phyloP scores from a whole-genome alignment of 2,329 filamentous ascomycete species.

The Calonectria henricotiae region DNA sequence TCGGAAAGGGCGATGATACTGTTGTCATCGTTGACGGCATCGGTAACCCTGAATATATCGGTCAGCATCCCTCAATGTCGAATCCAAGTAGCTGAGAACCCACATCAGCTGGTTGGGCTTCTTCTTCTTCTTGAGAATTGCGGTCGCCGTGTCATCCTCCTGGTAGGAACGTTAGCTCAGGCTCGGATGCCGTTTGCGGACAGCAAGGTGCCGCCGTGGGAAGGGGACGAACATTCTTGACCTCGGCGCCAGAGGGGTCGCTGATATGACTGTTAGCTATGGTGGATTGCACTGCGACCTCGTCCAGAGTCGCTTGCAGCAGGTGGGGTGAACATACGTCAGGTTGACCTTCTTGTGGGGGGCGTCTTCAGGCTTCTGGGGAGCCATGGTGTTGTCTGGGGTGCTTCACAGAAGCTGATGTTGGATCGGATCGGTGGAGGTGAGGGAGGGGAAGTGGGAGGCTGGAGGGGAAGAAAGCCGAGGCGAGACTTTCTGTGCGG shows the following conservation, averaged over 20 bases:
- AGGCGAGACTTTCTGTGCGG: slow-evolving; percentile 37
- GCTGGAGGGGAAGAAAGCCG: slow-evolving; percentile 46
- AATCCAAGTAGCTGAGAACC: slow-evolving; percentile 56
- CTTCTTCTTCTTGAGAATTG: slow-evolving; percentile 99
- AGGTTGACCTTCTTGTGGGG: slow-evolving; percentile 85
- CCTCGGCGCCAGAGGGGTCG: slow-evolving; percentile 90
- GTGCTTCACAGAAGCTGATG: slow-evolving; percentile 53
- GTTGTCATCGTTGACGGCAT: slow-evolving; percentile 99
- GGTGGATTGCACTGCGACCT: slow-evolving; percentile 1
- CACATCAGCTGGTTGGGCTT: slow-evolving; percentile 99
- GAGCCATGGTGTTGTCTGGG: slow-evolving; percentile 75
- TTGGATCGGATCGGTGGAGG: slow-evolving; percentile 46
- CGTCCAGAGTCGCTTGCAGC: background rate
- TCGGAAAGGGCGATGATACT: slow-evolving; percentile 98
- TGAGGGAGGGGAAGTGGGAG: slow-evolving; percentile 47
- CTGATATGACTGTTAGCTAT: slow-evolving; percentile 68
- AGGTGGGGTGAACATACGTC: slow-evolving; percentile 71
- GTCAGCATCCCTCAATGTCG: slow-evolving; percentile 33
- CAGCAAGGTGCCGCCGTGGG: slow-evolving; percentile 34
- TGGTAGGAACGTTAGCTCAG: slow-evolving; percentile 63
- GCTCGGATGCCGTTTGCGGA: slow-evolving; percentile 39
- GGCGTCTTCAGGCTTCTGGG: slow-evolving; percentile 72
- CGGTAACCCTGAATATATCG: slow-evolving; percentile 82
- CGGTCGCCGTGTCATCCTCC: slow-evolving; percentile 93
- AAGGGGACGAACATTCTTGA: slow-evolving; percentile 79